These are phyloP conservation scores for Sporothrix euskadiensis DNA, from an alignment of 2,329 filamentous ascomycete species.

Conservation along the genomic window DNA sequence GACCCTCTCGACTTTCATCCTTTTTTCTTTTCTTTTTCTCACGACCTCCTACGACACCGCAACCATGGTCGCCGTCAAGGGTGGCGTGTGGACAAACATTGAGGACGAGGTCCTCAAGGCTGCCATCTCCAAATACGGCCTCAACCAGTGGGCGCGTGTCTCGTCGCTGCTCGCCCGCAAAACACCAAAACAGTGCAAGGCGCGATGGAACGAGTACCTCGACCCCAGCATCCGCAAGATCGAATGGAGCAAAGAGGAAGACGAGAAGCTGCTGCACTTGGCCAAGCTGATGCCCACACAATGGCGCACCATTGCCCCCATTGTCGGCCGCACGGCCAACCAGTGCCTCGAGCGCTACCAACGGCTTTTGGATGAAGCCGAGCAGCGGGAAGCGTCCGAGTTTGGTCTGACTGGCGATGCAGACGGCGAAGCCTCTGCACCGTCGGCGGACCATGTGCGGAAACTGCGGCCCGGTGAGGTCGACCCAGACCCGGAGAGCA, in stretches of 20 bases:
- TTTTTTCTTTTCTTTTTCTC: no score
- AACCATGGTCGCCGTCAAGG: constrained; percentile 71
- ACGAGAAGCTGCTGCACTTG: constrained; percentile 93
- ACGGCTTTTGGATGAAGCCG: constrained; percentile 92
- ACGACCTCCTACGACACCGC: constrained; percentile 29
- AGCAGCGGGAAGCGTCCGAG: constrained; percentile 79
- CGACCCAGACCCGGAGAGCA: constrained; percentile 95
- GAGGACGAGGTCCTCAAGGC: constrained; percentile 98
- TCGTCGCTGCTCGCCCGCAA: constrained; percentile 96
- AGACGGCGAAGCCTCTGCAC: constrained; percentile 80
- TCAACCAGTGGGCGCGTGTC: constrained; percentile 98
- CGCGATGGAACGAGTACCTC: constrained; percentile 96
- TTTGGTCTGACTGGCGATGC: constrained; percentile 76
- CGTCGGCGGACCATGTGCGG: constrained; percentile 88
- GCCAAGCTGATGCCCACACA: constrained; percentile 99
- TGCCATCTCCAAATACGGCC: constrained; percentile 88
- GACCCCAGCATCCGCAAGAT: constrained; percentile 98
- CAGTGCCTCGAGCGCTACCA: constrained; percentile 97
- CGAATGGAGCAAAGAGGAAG: constrained; percentile 98
- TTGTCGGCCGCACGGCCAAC: constrained; percentile 93
- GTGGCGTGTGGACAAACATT: constrained; percentile 74
- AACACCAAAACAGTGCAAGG: constrained; percentile 98
- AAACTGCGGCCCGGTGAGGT: constrained; percentile 87
- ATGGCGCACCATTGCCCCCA: constrained; percentile 97
- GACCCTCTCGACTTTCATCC: not conserved